A percentile compares a stretch with the other conserved stretches of the same genome.
Evolutionary conservation across 2,329 filamentous ascomycete species (phyloP).

Genomic region (Cladosporium sp.): DNA sequence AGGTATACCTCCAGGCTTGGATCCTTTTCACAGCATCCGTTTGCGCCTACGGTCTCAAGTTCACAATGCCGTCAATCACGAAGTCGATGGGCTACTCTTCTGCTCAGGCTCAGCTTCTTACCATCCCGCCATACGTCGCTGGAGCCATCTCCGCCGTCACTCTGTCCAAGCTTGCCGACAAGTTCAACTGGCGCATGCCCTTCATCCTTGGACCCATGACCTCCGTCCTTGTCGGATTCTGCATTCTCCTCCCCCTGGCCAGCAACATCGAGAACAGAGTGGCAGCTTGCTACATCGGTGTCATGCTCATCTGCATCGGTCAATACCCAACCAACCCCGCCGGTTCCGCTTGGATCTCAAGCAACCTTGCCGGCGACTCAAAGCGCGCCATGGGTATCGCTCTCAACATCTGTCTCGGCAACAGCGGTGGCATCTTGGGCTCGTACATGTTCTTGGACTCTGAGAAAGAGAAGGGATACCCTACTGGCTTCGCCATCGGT

Average conservation of each 20-base stretch:
- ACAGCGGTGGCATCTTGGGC: conserved; percentile 46
- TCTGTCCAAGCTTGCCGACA: conserved; percentile 58
- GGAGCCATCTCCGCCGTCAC: conserved; percentile 33
- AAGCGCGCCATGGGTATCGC: conserved; percentile 43
- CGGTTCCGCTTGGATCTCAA: conserved; percentile 31
- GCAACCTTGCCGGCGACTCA: conserved; percentile 35
- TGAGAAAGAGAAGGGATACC: conserved; percentile 38
- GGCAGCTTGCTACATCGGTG: conserved; percentile 41
- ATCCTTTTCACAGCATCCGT: conserved; percentile 27
- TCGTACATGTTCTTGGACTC: conserved; percentile 37
- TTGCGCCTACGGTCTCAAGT: conserved; percentile 36
- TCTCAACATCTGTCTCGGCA: conserved; percentile 42
- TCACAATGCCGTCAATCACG: conserved; percentile 56
- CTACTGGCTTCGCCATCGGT: conserved; percentile 38
- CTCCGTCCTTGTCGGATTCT: conserved; percentile 25
- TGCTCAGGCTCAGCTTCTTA: conserved; percentile 29
- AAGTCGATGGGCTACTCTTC: conserved; percentile 44
- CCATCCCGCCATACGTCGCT: conserved; percentile 34
- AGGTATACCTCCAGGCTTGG: conserved; percentile 27
- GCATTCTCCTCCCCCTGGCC: conserved; percentile 24
- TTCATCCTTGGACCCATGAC: conserved; percentile 51
- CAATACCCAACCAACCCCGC: conserved; percentile 30
- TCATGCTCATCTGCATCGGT: conserved; percentile 29
- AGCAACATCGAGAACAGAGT: conserved; percentile 36
- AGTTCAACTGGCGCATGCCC: conserved; percentile 55